Evolutionary conservation across 129 eudicot genomes (phyloP), one percentile per base, ranked within the genome.

Genomic region (Chrysanthemum lavandulifolium): DNA sequence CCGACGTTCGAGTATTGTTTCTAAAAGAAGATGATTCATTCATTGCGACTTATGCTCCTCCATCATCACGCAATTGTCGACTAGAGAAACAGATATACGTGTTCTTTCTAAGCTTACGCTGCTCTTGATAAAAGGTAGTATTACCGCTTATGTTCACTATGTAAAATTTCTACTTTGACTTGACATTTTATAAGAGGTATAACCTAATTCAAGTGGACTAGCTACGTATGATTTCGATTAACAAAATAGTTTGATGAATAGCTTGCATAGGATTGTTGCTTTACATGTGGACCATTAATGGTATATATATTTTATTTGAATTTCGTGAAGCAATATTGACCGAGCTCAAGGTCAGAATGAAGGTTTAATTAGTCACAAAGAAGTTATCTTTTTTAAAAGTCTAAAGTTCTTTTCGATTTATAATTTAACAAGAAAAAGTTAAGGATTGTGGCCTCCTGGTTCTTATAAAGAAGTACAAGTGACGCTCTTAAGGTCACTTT

Each of bases 61-160:
- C 79, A 50, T 52, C 78, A 65, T 63, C 58, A 70, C 79, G 49
- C 82, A 79, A 19, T 61, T 62, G n/a, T 29, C 80, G 61, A 75
- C 84, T 14, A 85, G 79, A 67, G 82, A 78, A 72, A 81, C 82
- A 5, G 84, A 82, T 73, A 75, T 82, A 67, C 77, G 76, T 45
- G 86, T 81, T 31, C 79, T 82, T 27, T 79, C 90, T 56, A 79
- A 75, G 75, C 82, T 82, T 56, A 73, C 73, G 31, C 80, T 61
- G 77, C 84, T 33, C 82, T 79, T 19, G 84, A 82, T 78, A 83
- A 68, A 85, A 85, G 90, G 90, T 85, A 69, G 68, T 71, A 40
- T 53, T 65, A 54, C 36, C 25, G 10, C 52, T 64, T 64, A n/a
- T 45, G 63, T 74, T 40, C 29, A 14, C 31, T 21, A 12, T 53